Conservation (phyloP, 345 rosid genomes). For the Populus pruinosa region DNA sequence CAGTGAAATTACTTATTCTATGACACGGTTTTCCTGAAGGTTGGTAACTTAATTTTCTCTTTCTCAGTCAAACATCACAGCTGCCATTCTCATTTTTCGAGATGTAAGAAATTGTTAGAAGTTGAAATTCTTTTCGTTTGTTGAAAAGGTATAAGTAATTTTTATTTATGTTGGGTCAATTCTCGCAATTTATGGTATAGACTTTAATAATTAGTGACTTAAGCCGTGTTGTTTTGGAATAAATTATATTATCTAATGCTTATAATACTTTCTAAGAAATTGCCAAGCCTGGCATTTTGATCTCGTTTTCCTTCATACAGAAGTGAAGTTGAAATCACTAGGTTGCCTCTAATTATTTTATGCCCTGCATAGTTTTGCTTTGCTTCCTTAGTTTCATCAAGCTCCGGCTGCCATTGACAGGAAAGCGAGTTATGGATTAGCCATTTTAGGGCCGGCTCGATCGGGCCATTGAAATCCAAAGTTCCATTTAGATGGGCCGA, state of each 20-base stretch:
- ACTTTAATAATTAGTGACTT: neutral
- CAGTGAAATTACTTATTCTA: too few relatives aligned
- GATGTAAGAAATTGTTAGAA: too few relatives aligned
- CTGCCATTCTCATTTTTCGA: neutral
- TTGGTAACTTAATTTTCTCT: too few relatives aligned
- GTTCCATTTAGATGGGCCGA: neutral
- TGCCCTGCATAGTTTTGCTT: neutral
- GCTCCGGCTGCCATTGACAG: neutral
- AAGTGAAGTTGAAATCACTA: neutral
- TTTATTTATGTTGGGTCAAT: neutral
- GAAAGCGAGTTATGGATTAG: neutral
- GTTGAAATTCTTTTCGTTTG: too few relatives aligned
- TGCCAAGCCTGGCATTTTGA: neutral
- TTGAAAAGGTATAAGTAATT: too few relatives aligned
- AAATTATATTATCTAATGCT: neutral
- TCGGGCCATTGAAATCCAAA: neutral
- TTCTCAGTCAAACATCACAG: neutral
- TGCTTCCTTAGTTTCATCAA: too few relatives aligned
- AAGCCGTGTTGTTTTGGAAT: neutral
- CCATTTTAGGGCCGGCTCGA: neutral
- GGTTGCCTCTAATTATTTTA: neutral
- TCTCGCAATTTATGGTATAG: neutral
- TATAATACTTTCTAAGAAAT: neutral
- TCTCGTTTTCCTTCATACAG: neutral
- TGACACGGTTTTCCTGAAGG: too few relatives aligned